Evolutionary conservation across 768 basidiomycete species (phyloP).

Genomic region (Podaxis carcinomalis): DNA sequence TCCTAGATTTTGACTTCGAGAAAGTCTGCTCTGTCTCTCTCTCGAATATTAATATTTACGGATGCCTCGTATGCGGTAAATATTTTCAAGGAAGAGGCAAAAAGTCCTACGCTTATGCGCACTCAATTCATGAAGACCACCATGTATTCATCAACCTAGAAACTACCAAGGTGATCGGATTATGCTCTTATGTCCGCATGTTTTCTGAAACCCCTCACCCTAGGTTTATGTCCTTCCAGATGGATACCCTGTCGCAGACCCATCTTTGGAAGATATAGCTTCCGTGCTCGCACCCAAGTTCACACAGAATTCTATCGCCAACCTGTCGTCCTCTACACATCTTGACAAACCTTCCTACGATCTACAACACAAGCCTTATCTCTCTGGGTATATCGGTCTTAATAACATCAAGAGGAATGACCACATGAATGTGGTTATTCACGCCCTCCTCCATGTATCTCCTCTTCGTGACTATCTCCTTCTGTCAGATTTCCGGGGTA

Average conservation of each 20-base stretch:
- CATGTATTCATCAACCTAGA: slow-evolving; percentile 97
- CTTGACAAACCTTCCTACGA: slow-evolving; percentile 81
- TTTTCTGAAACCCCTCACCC: slow-evolving; percentile 14
- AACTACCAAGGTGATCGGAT: slow-evolving; percentile 74
- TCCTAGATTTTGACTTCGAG: slow-evolving; percentile 98
- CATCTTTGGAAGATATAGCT: slow-evolving; percentile 92
- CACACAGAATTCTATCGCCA: slow-evolving; percentile 50
- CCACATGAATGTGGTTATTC: slow-evolving; percentile 96
- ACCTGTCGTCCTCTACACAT: slow-evolving; percentile 53
- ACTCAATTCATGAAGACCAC: slow-evolving; percentile 96
- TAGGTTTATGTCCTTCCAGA: slow-evolving; percentile 98
- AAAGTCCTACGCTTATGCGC: slow-evolving; percentile 91
- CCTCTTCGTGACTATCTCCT: slow-evolving; percentile 87
- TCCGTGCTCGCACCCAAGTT: slow-evolving; percentile 90
- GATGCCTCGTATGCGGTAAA: slow-evolving; percentile 96
- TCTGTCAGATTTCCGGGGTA: slow-evolving; percentile 66
- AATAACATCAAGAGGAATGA: slow-evolving; percentile 98
- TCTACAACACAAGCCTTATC: slow-evolving; percentile 73
- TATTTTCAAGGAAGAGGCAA: slow-evolving; percentile 97
- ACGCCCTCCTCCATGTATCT: slow-evolving; percentile 85
- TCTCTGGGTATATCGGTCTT: slow-evolving; percentile 91
- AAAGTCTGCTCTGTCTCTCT: slow-evolving; percentile 96
- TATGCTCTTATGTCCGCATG: slow-evolving; percentile 11
- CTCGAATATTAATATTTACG: slow-evolving; percentile 96
- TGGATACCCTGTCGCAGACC: slow-evolving; percentile 94